Conservation (phyloP, 768 basidiomycete genomes). For the Dendrothele bispora region DNA sequence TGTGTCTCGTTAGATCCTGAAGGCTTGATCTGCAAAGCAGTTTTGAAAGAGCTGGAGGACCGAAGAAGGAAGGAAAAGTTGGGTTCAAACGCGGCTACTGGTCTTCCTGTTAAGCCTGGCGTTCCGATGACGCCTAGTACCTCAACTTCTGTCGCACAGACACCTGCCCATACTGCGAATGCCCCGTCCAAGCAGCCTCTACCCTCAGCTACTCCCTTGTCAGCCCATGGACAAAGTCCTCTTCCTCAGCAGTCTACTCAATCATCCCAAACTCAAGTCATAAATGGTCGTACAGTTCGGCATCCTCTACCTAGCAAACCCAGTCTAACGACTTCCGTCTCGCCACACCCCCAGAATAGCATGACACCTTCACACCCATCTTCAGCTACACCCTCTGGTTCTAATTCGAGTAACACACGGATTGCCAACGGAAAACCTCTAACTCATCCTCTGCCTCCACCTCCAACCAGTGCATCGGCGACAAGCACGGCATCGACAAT, state of each 20-base stretch:
- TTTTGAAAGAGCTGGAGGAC: slow-evolving; percentile 66
- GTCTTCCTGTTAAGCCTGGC: too few species aligned
- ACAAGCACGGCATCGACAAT: too few species aligned
- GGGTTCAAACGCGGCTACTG: slow-evolving; percentile 31
- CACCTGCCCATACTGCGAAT: not conserved
- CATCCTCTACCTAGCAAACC: slow-evolving; percentile 6
- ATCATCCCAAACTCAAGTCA: not conserved
- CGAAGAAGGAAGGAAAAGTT: slow-evolving; percentile 50
- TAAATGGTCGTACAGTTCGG: too few species aligned
- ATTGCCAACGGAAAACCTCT: too few species aligned
- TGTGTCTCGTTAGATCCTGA: slow-evolving; percentile 81
- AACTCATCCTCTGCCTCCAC: too few species aligned
- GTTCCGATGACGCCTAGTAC: not conserved
- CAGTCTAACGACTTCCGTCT: not conserved
- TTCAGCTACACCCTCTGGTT: too few species aligned
- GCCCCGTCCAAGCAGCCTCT: not conserved
- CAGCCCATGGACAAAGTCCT: not conserved
- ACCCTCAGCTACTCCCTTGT: not conserved
- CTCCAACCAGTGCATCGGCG: too few species aligned
- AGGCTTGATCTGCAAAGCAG: slow-evolving; percentile 59
- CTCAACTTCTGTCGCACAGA: not conserved
- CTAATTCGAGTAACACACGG: too few species aligned
- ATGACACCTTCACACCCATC: too few species aligned
- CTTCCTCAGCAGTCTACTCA: not conserved
- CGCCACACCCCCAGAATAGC: too few species aligned